These are phyloP conservation scores for Cladosporium sphaerospermum DNA, from an alignment of 2,329 filamentous ascomycete genomes.

Conservation along the genomic window DNA sequence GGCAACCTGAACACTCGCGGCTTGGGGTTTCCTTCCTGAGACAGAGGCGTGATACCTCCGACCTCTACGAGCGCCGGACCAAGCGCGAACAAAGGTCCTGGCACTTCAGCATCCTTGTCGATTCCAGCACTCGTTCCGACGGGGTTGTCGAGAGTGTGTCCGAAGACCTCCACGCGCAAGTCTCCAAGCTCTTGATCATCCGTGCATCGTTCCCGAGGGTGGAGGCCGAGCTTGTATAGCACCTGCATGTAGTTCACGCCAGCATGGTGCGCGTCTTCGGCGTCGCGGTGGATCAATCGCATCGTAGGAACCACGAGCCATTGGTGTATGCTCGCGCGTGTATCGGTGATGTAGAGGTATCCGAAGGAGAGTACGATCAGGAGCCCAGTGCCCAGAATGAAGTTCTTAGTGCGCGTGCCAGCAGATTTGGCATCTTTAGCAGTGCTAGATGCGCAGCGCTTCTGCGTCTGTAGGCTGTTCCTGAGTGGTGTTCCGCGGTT, in stretches of 20 bases:
- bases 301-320: conserved; percentile 55
- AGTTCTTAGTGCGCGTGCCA: conserved; percentile 42
- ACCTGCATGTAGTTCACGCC: conserved; percentile 65
- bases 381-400: conserved; percentile 50
- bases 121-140: conserved; percentile 93
- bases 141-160: conserved; percentile 70
- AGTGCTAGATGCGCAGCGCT: conserved; percentile 12
- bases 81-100: conserved; percentile 74
- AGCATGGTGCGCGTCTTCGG: conserved; percentile 85
- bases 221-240: conserved; percentile 66
- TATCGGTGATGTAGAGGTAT: conserved; percentile 50
- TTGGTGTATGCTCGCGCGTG: conserved; percentile 48
- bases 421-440: conserved; percentile 34
- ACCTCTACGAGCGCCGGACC: conserved; percentile 87
- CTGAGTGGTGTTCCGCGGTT: conserved; percentile 10
- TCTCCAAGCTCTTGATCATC: conserved; percentile 46
- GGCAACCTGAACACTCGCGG: conserved; percentile 85
- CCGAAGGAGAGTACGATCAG: conserved; percentile 41
- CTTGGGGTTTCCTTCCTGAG: conserved; percentile 80
- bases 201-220: conserved; percentile 74
- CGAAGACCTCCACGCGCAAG: conserved; percentile 64
- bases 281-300: conserved; percentile 62
- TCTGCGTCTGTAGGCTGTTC: conserved; percentile 10
- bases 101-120: conserved; percentile 88
- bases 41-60: conserved; percentile 79